Conservation (phyloP, 1,284 basidiomycete genomes). For the Pseudozyma pruni region DNA sequence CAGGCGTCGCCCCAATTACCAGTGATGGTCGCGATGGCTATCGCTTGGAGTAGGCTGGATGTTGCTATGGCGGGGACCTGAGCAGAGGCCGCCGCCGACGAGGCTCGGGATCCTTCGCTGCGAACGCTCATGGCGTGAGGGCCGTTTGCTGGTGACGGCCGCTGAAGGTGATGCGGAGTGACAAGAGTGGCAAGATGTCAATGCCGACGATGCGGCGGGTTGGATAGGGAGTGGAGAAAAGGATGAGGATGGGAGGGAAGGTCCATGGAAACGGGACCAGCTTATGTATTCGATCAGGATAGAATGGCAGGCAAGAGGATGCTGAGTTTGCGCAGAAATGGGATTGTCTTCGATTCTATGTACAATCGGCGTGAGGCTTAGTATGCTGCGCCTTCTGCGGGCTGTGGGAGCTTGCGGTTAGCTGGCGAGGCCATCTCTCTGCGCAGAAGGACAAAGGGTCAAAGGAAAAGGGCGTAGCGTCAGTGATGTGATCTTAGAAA, state of each 20-base stretch:
- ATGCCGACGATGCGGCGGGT: no score
- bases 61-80: neutral
- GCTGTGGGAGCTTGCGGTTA: slow-evolving; percentile 94
- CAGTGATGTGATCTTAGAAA: neutral
- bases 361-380: slow-evolving; percentile 17
- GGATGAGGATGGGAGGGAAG: neutral
- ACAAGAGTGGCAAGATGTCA: no score
- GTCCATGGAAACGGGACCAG: neutral
- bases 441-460: slow-evolving; percentile 10
- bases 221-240: no score
- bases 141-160: no score
- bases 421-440: slow-evolving; percentile 93
- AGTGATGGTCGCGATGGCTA: slow-evolving; percentile 1
- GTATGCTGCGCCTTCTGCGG: slow-evolving; percentile 78
- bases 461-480: slow-evolving; percentile 2
- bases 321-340: neutral
- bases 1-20: slow-evolving; percentile 29
- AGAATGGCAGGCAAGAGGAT: no score
- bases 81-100: no score
- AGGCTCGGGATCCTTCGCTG: no score
- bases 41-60: slow-evolving; percentile 2
- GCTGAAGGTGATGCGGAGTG: neutral
- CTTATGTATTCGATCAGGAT: no score
- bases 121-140: no score
- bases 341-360: slow-evolving; percentile 24